Percentiles rank a stretch among this genome's conserved stretches.
phyloP scores from a whole-genome alignment of 2,329 filamentous ascomycete species.

The Microsporum audouinii region DNA sequence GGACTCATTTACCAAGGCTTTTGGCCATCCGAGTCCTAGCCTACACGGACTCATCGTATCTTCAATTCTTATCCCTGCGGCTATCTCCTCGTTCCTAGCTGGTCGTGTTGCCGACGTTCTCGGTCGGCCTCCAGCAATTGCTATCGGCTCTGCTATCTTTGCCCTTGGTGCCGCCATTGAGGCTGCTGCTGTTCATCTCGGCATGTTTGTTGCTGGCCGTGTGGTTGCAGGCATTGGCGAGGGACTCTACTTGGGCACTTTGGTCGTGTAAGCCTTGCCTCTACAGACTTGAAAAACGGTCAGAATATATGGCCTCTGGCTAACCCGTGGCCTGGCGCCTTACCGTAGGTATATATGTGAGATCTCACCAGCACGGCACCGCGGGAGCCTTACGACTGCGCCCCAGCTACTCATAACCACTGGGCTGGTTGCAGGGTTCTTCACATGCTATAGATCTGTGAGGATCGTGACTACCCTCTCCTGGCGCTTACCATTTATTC shows the following conservation, averaged over 20 bases:
- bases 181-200: constrained; percentile 36
- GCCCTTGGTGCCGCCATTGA: constrained; percentile 44
- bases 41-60: constrained; percentile 46
- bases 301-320: not conserved
- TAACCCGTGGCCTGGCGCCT: not conserved
- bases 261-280: constrained; percentile 35
- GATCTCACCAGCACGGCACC: constrained; percentile 42
- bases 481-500: constrained; percentile 47
- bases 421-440: constrained; percentile 47
- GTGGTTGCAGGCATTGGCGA: constrained; percentile 48
- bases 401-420: constrained; percentile 44
- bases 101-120: constrained; percentile 42
- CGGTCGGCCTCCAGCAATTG: constrained; percentile 41
- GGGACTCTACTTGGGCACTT: constrained; percentile 47
- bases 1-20: constrained; percentile 36
- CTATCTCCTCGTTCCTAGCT: constrained; percentile 43
- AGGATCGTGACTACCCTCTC: constrained; percentile 38
- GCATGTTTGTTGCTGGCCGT: constrained; percentile 46
- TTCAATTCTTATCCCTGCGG: constrained; percentile 43
- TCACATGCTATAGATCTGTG: constrained; percentile 48
- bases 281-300: not conserved
- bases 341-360: constrained; percentile 45
- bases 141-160: constrained; percentile 44
- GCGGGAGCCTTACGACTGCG: constrained; percentile 42
- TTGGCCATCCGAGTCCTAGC: constrained; percentile 39